Conservation (phyloP, 306 rosid species). For the Comarum palustre region DNA sequence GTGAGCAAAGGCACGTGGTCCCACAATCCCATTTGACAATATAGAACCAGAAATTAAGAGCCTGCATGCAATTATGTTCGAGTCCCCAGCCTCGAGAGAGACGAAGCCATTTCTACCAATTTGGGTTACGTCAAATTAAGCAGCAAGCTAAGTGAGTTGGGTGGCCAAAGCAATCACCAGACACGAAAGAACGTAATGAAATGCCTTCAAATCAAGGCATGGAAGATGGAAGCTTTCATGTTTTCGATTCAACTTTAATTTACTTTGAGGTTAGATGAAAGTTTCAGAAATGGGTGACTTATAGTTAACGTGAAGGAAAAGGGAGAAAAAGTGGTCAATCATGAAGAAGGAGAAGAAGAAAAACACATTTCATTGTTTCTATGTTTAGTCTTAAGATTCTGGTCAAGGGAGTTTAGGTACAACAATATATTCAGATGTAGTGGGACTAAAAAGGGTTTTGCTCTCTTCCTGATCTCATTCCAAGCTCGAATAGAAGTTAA, state of each 20-base stretch:
- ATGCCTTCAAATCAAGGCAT: background rate
- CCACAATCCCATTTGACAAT: background rate
- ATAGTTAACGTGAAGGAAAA: background rate
- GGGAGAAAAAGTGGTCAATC: background rate
- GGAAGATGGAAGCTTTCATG: background rate
- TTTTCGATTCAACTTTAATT: background rate
- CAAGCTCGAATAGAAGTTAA: background rate
- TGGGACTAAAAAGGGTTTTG: background rate
- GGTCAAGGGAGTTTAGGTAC: background rate
- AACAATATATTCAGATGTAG: background rate
- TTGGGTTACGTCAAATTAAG: background rate
- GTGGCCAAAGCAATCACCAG: slow-evolving; percentile 7
- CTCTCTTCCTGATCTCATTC: background rate
- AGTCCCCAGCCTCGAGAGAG: background rate
- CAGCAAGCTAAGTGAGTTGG: background rate
- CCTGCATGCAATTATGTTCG: background rate
- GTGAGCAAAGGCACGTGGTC: background rate
- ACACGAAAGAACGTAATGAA: background rate
- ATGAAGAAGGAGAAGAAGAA: background rate
- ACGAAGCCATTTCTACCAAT: background rate
- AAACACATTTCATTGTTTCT: background rate
- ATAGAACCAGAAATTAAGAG: background rate
- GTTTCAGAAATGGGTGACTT: background rate
- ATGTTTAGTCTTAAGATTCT: background rate
- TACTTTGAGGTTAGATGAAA: background rate